phyloP scores from a whole-genome alignment of 2,329 filamentous ascomycete species.

The Furcasterigmium furcatum region DNA sequence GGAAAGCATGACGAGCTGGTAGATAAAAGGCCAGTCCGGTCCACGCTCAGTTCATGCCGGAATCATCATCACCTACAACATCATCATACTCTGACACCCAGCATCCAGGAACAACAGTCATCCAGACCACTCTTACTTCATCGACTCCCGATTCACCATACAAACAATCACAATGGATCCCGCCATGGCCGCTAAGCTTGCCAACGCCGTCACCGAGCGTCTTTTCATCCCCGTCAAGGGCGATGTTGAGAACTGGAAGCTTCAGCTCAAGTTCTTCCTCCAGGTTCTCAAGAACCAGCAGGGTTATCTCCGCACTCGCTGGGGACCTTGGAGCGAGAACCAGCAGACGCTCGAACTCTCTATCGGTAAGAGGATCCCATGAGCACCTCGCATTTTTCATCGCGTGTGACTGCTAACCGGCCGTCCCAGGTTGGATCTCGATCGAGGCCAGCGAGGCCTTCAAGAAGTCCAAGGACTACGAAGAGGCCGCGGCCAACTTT shows the following conservation, averaged over 20 bases:
- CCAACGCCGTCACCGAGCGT: conserved; percentile 13
- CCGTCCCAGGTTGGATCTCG: conserved; percentile 17
- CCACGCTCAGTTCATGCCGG: no score
- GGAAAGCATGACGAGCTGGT: no score
- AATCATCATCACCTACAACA: no score
- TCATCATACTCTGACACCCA: no score
- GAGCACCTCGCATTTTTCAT: neutral
- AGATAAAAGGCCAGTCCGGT: no score
- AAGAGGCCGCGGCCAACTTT: conserved; percentile 12
- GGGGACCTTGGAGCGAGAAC: conserved; percentile 21
- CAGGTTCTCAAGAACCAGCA: conserved; percentile 19
- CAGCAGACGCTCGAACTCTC: conserved; percentile 20
- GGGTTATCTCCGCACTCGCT: conserved; percentile 21
- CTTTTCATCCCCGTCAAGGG: conserved; percentile 18
- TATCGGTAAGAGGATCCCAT: conserved; percentile 12
- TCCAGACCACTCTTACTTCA: no score
- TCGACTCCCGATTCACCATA: no score
- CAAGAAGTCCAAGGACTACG: conserved; percentile 12
- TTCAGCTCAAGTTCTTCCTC: conserved; percentile 20
- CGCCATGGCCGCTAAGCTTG: conserved; percentile 7
- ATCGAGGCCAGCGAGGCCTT: conserved; percentile 16
- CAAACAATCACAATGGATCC: conserved; percentile 8
- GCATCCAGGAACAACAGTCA: no score
- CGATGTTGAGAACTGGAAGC: conserved; percentile 21
- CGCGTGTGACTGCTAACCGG: neutral